Percentiles rank a stretch among this genome's conserved stretches.
Conservation (phyloP, 805 yeast species). For the Myxozyma melibiosi region DNA sequence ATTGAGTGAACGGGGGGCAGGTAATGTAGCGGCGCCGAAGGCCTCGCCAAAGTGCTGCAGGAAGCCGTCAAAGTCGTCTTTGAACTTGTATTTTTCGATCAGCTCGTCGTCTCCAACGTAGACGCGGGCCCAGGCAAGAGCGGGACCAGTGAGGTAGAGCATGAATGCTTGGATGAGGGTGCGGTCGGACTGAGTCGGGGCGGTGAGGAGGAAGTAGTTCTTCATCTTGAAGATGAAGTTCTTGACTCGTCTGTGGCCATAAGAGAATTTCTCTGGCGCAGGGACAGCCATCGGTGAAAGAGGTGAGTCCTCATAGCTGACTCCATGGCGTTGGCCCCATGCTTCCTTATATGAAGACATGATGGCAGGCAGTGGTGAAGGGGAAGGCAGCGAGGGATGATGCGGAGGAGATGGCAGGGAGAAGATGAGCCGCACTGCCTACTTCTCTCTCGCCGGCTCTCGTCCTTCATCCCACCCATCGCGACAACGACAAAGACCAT, state of each 20-base stretch:
- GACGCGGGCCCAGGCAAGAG: slow-evolving; percentile 5
- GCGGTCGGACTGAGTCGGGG: neutral
- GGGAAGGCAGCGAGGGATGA: too few species aligned
- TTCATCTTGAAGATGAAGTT: slow-evolving; percentile 10
- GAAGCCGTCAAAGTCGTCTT: slow-evolving; percentile 8
- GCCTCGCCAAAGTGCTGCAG: slow-evolving; percentile 1
- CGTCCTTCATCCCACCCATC: too few species aligned
- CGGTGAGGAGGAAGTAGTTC: slow-evolving; percentile 6
- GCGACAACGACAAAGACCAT: too few species aligned
- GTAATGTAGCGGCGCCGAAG: slow-evolving; percentile 3
- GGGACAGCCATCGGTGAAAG: neutral
- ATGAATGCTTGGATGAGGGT: slow-evolving; percentile 10
- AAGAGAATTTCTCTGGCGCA: slow-evolving; percentile 7
- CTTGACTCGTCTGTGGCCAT: slow-evolving; percentile 6
- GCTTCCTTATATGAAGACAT: too few species aligned
- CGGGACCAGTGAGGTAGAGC: slow-evolving; percentile 5
- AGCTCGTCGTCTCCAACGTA: neutral
- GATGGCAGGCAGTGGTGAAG: too few species aligned
- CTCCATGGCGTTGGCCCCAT: slow-evolving; percentile 9
- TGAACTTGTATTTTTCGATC: neutral
- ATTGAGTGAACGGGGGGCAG: slow-evolving; percentile 1
- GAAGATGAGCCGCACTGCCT: too few species aligned
- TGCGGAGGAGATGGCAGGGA: too few species aligned
- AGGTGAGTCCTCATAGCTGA: neutral
- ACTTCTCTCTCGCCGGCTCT: too few species aligned